phyloP scores from a whole-genome alignment of 768 basidiomycete species.

The Termitomyces sp. region DNA sequence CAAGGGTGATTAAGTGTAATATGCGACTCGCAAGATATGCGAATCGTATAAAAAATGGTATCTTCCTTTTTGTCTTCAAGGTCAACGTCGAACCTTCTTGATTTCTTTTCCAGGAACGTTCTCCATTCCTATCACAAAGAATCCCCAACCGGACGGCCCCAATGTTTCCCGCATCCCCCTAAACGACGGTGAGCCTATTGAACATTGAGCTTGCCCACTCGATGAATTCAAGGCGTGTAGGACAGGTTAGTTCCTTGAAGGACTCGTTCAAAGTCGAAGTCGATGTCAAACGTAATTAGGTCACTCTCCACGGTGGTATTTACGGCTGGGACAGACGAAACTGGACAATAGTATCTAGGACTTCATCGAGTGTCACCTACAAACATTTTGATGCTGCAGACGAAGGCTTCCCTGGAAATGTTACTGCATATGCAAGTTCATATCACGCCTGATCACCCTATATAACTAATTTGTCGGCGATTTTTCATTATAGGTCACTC shows the following conservation, averaged over 20 bases:
- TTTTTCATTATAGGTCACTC: conserved; percentile 33
- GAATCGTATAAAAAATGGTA: conserved; percentile 47
- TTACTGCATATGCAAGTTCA: conserved; percentile 32
- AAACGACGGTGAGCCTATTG: conserved; percentile 33
- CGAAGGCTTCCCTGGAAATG: conserved; percentile 50
- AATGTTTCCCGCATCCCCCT: conserved; percentile 44
- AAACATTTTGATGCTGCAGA: conserved; percentile 44
- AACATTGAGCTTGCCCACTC: not conserved
- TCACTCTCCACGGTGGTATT: conserved; percentile 52
- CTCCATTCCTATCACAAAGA: conserved; percentile 45
- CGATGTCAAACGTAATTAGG: conserved; percentile 18
- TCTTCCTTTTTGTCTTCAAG: not conserved
- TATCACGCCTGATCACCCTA: not conserved
- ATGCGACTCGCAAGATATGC: conserved; percentile 34
- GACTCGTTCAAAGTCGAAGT: not conserved
- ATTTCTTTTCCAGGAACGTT: conserved; percentile 34
- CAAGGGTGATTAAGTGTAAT: not conserved
- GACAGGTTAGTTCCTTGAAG: conserved; percentile 14
- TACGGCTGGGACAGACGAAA: conserved; percentile 52
- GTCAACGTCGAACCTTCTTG: not conserved
- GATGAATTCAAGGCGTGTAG: not conserved
- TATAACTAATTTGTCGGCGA: not conserved
- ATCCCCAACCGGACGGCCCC: conserved; percentile 34
- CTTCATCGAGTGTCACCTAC: conserved; percentile 44
- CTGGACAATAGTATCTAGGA: conserved; percentile 43